These are phyloP conservation scores for Kwoniella shandongensis DNA, from an alignment of 768 basidiomycete species.

Conservation along the genomic window DNA sequence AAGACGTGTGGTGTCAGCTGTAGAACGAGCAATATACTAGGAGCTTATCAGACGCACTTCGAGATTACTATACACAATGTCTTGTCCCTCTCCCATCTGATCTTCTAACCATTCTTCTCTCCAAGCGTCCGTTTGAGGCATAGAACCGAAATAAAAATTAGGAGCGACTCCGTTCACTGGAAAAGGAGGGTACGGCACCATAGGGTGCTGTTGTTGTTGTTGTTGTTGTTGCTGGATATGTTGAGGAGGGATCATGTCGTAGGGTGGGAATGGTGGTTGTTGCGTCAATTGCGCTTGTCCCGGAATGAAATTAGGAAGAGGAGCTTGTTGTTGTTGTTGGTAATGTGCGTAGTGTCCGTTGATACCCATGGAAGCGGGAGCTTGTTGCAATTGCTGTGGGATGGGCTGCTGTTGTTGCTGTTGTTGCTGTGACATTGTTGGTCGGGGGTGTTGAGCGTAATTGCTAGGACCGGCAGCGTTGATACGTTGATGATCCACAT, in stretches of 20 bases:
- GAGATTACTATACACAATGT: conserved; percentile 23
- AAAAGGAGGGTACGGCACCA: conserved; percentile 6
- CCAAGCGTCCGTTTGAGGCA: conserved; percentile 7
- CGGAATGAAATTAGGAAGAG: not conserved
- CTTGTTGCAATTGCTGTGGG: conserved; percentile 5
- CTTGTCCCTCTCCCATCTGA: conserved; percentile 12
- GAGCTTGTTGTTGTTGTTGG: too few relatives aligned
- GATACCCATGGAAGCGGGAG: conserved; percentile 2
- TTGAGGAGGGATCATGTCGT: too few relatives aligned
- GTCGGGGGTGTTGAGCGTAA: conserved; percentile 5
- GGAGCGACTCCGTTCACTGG: conserved; percentile 8
- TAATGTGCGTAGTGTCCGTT: conserved; percentile 10
- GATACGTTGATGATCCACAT: conserved; percentile 1
- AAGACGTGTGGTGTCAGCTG: not conserved
- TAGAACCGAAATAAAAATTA: conserved; percentile 17
- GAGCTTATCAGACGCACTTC: conserved; percentile 10
- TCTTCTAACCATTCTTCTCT: conserved; percentile 19
- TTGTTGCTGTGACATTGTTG: not conserved
- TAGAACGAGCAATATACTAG: not conserved
- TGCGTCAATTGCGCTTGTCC: not conserved
- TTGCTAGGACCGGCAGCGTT: conserved; percentile 15
- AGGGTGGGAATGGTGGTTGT: not conserved
- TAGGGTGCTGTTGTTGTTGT: conserved; percentile 8
- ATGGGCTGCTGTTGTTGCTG: not conserved
- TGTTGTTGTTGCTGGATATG: not conserved